Base-by-base conservation (phyloP, 129 eudicot species). In the Saussurea involucrata region DNA sequence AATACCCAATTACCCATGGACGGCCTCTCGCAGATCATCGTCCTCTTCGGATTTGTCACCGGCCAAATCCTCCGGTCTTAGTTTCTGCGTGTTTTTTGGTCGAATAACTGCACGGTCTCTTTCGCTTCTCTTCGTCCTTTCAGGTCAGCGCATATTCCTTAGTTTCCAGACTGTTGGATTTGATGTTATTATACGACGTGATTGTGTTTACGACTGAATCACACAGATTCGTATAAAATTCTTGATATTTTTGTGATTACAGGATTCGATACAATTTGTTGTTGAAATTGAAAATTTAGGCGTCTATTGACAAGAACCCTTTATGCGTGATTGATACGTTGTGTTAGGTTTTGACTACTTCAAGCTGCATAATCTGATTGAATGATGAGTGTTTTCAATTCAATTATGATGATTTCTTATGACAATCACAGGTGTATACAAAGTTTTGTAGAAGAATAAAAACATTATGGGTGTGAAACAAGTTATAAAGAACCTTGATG, bases 391-490 rank as follows among this genome's bases (percentile, higher is more conserved):
- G 17, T 61, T 70, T 55, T 69, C 3, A 12, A 78, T 63, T 78
- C 18, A 40, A 46, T 27, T 55, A 6, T 61, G 4, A 46, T 78
- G 18, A 6, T 24, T 61, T 60, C 5, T 27, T 24, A 1, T 60
- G 37, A 32, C 20, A 46, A 17, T 22, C 17, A 24, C 31, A 82
- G 85, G 85, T 71, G 78, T 65, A 34, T 22, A 55, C 13, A 65
- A 24, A 68, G 28, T 34, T 24, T 76, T 60, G 49, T 81, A 34
- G 37, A 42, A 24, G 8, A 42, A 77, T 44, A 15, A 20, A 58
- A 57, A 74, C 32, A 68, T 24, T 20, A 93, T 93, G 97, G 97
- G 96, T 63, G 85, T 95, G 71, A 92, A 81, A 83, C 97, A 95
- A 86, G 91, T 90, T 15, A 37, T 95, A 21, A 92, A 81, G 78